Evolutionary conservation across 371 early-diverging fungal species (phyloP), one percentile per base, ranked within the genome.

Genomic region (Smittium culicis): DNA sequence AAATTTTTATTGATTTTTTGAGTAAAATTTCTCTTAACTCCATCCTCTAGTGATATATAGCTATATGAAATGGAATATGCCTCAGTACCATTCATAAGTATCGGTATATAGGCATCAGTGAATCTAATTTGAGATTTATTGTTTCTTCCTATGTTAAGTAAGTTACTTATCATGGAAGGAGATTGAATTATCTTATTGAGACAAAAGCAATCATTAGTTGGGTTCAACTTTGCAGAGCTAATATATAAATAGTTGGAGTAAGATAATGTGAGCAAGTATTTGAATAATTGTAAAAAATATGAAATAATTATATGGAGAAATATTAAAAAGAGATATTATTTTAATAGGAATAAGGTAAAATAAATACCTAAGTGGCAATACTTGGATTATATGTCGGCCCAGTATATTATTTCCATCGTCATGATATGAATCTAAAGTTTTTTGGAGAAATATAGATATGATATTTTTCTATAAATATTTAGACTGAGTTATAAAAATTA

Each of bases 351-450:
- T 57, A 25, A 5, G 57, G 57, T n/a, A 57, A 16, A 57, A 57
- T 16, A 57, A 57, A 57, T 75, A 35, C 61, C 77, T 77, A 67
- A 72, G 77, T 24, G 76, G 73, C 35, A 77, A 62, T 54, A 77
- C 58, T 34, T 75, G 75, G 35, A 77, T 71, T 20, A 76, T 73
- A 57, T 77, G 77, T 8, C 77, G 66, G 1, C 77, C 77, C 66
- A 77, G 67, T 54, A 77, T 77, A 54, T 77, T 73, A 55, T 73
- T 76, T 20, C 68, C 73, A 54, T 76, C 68, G 24, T 73, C 70
- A 66, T 64, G 68, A 35, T 75, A 77, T 28, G 62, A 17, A 2
- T 64, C 65, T 57, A 45, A 45, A 45, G 8, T 45, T 20, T 14
- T 20, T 14, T 14, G 20, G 20, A 45, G 20, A 45, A 45, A 20